Evolutionary conservation across 768 basidiomycete genomes (phyloP).

Genomic region (Cubamyces lactineus): DNA sequence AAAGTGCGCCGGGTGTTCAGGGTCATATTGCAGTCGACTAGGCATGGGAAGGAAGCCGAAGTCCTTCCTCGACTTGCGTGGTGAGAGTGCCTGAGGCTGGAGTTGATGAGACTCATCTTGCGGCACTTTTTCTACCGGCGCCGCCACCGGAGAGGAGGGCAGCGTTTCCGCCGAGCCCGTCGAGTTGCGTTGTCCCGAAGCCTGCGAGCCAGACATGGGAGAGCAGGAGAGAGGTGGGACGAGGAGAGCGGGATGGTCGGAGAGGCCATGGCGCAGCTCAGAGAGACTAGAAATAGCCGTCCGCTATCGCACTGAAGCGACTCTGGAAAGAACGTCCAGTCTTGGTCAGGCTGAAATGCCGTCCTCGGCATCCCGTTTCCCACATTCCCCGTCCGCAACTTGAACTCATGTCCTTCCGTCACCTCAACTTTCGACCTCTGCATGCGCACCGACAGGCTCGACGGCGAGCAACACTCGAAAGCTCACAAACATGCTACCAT

Average conservation of each 20-base stretch:
- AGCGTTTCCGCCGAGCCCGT: constrained; percentile 5
- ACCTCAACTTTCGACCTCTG: no score
- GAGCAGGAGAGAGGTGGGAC: neutral
- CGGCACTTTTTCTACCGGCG: neutral
- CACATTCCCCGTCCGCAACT: no score
- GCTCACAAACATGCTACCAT: no score
- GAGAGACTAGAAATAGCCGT: neutral
- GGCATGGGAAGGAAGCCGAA: constrained; percentile 56
- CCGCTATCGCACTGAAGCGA: neutral
- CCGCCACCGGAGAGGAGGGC: neutral
- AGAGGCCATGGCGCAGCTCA: neutral
- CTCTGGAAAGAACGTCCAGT: neutral
- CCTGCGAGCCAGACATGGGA: constrained; percentile 1
- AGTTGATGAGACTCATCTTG: neutral
- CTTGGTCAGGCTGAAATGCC: neutral
- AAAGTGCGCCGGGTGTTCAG: constrained; percentile 41
- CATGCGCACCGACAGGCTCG: no score
- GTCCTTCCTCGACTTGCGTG: constrained; percentile 16
- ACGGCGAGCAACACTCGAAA: no score
- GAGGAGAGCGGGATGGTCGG: neutral
- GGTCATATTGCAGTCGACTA: constrained; percentile 43
- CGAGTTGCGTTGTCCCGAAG: constrained; percentile 1
- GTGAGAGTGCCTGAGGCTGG: neutral
- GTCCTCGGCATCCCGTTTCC: neutral
- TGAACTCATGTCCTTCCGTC: no score